Conservation (phyloP, 2,329 filamentous ascomycete genomes). For the Diaporthe citri region DNA sequence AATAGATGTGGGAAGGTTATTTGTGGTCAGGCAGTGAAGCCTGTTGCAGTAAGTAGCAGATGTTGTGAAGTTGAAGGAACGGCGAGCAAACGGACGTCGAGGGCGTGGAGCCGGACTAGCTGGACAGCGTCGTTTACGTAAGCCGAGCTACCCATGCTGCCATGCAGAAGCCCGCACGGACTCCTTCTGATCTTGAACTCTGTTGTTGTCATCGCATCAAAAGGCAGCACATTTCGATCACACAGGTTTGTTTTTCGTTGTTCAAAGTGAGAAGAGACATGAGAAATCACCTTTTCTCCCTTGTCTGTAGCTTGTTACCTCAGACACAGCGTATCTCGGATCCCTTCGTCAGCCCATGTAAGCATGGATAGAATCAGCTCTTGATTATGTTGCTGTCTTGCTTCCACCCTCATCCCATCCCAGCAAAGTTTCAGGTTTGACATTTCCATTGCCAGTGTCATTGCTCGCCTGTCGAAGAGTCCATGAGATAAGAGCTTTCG, state of each 20-base stretch:
- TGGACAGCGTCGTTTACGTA: neutral
- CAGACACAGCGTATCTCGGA: no score
- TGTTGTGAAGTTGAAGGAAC: neutral
- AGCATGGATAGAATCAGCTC: neutral
- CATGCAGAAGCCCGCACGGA: neutral
- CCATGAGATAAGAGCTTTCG: constrained; percentile 23
- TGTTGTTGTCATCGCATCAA: neutral
- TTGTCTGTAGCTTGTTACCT: neutral
- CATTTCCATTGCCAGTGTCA: neutral
- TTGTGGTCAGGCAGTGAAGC: neutral
- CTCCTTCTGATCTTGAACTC: neutral
- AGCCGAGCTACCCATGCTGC: neutral
- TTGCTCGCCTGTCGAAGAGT: neutral
- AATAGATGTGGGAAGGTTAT: neutral
- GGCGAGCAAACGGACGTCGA: constrained; percentile 14
- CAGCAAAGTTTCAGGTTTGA: neutral
- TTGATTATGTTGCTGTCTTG: neutral
- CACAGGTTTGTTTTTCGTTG: neutral
- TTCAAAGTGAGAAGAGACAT: neutral
- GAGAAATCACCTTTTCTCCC: neutral
- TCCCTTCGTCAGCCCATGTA: neutral
- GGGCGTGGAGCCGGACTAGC: constrained; percentile 6
- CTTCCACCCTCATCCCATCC: neutral
- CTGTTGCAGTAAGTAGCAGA: neutral
- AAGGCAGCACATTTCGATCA: neutral